Percentiles rank a stretch among this genome's conserved stretches.
These are phyloP conservation scores for Eutrema yunnanense DNA, from an alignment of 345 rosid genomes.

Conservation along the genomic window DNA sequence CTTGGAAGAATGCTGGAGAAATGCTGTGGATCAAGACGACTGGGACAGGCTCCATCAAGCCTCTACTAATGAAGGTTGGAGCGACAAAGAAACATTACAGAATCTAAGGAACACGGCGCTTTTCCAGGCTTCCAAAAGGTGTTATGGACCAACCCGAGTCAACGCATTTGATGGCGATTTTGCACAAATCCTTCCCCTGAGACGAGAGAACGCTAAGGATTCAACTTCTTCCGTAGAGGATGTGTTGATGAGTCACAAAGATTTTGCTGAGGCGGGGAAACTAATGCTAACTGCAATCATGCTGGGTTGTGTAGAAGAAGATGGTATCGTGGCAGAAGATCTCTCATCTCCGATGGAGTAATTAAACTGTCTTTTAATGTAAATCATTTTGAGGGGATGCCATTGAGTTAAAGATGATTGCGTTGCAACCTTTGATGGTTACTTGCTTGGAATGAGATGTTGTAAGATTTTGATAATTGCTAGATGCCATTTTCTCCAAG, in stretches of 20 bases:
- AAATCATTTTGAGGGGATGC: conserved; percentile 7
- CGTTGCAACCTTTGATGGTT: not conserved
- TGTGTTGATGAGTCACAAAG: conserved; percentile 76
- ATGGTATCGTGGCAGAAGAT: conserved; percentile 14
- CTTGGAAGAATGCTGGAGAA: conserved; percentile 87
- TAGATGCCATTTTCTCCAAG: too few relatives aligned
- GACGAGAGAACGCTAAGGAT: conserved; percentile 46
- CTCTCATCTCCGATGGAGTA: conserved; percentile 32
- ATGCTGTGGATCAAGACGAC: conserved; percentile 67
- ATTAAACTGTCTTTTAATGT: not conserved
- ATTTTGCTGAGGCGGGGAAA: conserved; percentile 81
- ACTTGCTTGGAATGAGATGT: too few relatives aligned
- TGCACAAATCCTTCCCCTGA: conserved; percentile 56
- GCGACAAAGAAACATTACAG: conserved; percentile 69
- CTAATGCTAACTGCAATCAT: conserved; percentile 73
- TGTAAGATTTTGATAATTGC: too few relatives aligned
- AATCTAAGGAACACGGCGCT: conserved; percentile 57
- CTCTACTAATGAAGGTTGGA: conserved; percentile 66
- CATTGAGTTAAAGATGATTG: conserved; percentile 1
- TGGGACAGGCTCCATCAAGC: conserved; percentile 74
- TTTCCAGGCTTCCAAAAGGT: conserved; percentile 67
- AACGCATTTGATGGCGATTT: conserved; percentile 64
- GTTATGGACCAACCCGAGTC: conserved; percentile 57
- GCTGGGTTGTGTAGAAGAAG: conserved; percentile 52
- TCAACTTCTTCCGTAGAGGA: conserved; percentile 53